Evolutionary conservation across 139 green algal genomes (phyloP).

Genomic region (Micractinium sp.): DNA sequence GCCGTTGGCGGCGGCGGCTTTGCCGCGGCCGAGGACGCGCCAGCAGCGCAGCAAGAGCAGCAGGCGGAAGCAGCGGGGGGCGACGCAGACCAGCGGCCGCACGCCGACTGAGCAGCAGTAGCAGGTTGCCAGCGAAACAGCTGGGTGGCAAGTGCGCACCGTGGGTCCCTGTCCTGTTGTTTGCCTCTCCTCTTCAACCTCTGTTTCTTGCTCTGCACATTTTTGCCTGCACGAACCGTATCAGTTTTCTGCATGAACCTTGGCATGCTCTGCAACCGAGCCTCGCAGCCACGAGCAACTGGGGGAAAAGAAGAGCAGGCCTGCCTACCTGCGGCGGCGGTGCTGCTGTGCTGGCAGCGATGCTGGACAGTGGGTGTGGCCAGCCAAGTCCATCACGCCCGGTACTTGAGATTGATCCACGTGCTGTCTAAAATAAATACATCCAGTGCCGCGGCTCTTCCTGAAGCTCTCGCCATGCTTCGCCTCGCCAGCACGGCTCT

Average conservation of each 20-base stretch:
- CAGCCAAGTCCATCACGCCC: too few species aligned
- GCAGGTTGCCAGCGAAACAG: too few species aligned
- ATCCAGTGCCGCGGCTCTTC: neutral
- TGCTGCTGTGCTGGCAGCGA: neutral
- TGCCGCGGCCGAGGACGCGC: neutral
- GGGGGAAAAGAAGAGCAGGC: too few species aligned
- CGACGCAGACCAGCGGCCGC: neutral
- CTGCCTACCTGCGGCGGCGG: neutral
- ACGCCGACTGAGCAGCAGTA: slow-evolving; percentile 11
- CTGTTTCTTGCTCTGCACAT: too few species aligned
- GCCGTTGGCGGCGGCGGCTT: neutral
- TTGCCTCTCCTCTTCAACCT: neutral
- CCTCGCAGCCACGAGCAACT: too few species aligned
- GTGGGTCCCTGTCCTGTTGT: neutral
- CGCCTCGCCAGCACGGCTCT: neutral
- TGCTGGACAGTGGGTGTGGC: too few species aligned
- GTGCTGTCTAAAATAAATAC: too few species aligned
- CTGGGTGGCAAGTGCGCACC: neutral
- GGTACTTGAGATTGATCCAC: neutral
- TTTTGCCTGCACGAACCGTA: neutral
- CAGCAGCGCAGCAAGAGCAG: neutral
- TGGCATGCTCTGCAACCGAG: too few species aligned
- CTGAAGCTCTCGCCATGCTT: neutral
- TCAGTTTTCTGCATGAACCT: neutral
- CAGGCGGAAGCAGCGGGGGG: neutral